Base-by-base conservation (phyloP, 208 protist species). In the Leishmania aethiopica region DNA sequence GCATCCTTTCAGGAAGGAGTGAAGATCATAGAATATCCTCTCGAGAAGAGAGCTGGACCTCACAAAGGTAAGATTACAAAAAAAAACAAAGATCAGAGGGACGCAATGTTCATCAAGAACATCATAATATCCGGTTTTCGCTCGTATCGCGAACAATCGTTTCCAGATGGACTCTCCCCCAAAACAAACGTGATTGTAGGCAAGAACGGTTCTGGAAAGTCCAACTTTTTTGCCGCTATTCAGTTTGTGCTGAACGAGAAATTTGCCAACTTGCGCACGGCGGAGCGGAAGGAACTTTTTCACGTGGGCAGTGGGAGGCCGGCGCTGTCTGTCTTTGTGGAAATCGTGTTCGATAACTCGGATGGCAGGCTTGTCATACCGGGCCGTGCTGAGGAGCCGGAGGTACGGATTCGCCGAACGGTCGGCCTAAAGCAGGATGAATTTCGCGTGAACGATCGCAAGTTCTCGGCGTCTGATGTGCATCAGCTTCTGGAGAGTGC, bases 351-450 rank as follows among this genome's bases (percentile, higher is more conserved):
- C 84, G 99, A 99, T 88, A 99, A 99, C 86, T 90, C 84, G 4
- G 99, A 99, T 87, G 86, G 91, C 2, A 94, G 99, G 78, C 90
- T 99, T 19, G 97, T 99, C 6, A 95, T 99, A 77, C 90, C 95
- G 77, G 90, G 92, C 13, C 84, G 83, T 49, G 83, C 89, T 13
- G 92, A 94, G 51, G 98, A 99, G 72, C 74, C 85, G 32, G 97
- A 99, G 78, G 98, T 99, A 2, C 89, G 91, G 45, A 97, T 99
- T 80, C 91, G 98, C 42, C 95, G 99, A 45, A 99, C 96, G 3
- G 95, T 99, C 22, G 99, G 99, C 62, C 85, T 99, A 22, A 99
- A 99, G 86, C 99, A 99, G 84, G 99, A 99, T 83, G 99, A 99
- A 82, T 99, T 99, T 84, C 99, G 98, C 57, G 93, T 99, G 1